Evolutionary conservation across 805 yeast genomes (phyloP).

Genomic region (Ogataea glucozyma): DNA sequence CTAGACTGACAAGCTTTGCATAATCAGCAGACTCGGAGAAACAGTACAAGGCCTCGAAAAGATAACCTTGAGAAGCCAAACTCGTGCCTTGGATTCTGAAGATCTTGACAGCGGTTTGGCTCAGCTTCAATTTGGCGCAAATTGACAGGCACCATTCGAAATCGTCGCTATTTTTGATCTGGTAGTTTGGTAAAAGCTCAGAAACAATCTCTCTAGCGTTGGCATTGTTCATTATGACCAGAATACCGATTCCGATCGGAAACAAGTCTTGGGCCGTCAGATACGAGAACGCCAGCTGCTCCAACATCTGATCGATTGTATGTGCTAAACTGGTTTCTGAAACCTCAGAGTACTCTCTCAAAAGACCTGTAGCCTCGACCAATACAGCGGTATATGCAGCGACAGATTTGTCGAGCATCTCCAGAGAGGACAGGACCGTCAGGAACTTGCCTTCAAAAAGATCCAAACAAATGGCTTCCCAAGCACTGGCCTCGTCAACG

Average conservation of each 20-base stretch:
- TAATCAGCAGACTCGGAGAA: constrained; percentile 64
- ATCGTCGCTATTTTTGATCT: constrained; percentile 69
- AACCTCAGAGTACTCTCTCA: constrained; percentile 38
- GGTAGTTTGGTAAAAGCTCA: constrained; percentile 59
- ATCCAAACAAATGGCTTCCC: constrained; percentile 59
- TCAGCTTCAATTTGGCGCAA: constrained; percentile 65
- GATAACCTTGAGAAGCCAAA: constrained; percentile 29
- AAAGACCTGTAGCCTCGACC: constrained; percentile 62
- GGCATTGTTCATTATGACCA: constrained; percentile 48
- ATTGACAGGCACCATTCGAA: constrained; percentile 76
- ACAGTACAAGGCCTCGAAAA: constrained; percentile 63
- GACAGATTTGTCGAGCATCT: constrained; percentile 60
- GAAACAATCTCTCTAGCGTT: constrained; percentile 48
- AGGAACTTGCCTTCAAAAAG: constrained; percentile 57
- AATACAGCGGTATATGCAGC: constrained; percentile 63
- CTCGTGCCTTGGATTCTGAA: constrained; percentile 52
- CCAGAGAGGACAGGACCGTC: constrained; percentile 57
- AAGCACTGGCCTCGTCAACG: constrained; percentile 41
- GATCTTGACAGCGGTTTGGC: constrained; percentile 56
- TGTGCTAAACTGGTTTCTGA: constrained; percentile 22
- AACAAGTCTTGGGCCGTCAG: constrained; percentile 53
- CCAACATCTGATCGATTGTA: constrained; percentile 42
- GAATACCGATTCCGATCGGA: constrained; percentile 69
- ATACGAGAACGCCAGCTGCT: constrained; percentile 56
- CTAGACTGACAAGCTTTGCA: constrained; percentile 48